phyloP scores from a whole-genome alignment of 2,329 filamentous ascomycete genomes.

The Magnaporthiopsis incrustans region DNA sequence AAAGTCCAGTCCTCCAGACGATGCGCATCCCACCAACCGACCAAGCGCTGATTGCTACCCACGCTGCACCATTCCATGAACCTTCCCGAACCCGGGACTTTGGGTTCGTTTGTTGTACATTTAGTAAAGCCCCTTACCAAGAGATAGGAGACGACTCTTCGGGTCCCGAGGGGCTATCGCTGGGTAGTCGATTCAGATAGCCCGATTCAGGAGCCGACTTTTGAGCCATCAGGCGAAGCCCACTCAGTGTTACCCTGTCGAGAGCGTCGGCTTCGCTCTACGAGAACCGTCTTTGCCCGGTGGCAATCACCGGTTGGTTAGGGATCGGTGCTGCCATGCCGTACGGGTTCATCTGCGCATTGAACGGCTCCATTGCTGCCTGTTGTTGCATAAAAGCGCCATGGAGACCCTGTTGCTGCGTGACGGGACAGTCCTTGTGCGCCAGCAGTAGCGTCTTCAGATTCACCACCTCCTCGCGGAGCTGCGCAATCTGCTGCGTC shows the following conservation, averaged over 20 bases:
- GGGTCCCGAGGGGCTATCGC: not conserved
- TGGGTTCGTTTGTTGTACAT: not conserved
- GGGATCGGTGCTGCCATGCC: conserved; percentile 46
- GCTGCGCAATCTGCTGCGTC: conserved; percentile 70
- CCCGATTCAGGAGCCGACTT: not conserved
- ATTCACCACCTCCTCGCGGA: conserved; percentile 89
- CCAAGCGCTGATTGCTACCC: not conserved
- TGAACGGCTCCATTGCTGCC: conserved; percentile 41
- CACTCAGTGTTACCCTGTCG: not conserved
- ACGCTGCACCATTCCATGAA: not conserved
- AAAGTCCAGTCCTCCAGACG: not conserved
- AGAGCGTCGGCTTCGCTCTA: conserved; percentile 22
- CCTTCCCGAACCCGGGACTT: not conserved
- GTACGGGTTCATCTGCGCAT: conserved; percentile 51
- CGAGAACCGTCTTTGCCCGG: conserved; percentile 49
- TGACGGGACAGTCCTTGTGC: conserved; percentile 93
- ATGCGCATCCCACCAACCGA: no score
- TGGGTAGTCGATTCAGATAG: not conserved
- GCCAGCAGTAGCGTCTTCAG: conserved; percentile 87
- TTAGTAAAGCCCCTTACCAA: not conserved
- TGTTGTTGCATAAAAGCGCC: conserved; percentile 46
- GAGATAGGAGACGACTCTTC: not conserved
- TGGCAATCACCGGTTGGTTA: conserved; percentile 45
- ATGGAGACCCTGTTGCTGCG: conserved; percentile 72
- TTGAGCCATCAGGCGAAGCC: not conserved